Conservation (phyloP, 2,329 filamentous ascomycete species). For the Eutypa lata region DNA sequence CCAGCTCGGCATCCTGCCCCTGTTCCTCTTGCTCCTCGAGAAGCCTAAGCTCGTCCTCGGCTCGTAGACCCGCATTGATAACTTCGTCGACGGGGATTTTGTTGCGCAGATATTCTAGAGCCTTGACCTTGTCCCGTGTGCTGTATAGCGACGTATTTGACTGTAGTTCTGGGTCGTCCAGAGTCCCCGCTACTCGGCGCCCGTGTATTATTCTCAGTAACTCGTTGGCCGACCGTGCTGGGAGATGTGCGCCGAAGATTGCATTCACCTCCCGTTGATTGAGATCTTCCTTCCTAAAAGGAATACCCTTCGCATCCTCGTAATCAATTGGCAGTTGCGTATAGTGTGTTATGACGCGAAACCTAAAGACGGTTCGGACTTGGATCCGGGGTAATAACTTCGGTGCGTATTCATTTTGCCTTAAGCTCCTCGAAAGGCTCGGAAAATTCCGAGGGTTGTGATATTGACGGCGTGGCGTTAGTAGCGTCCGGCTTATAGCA, state of each 20-base stretch:
- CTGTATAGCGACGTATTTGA: conserved; percentile 45
- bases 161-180: conserved; percentile 54
- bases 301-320: conserved; percentile 51
- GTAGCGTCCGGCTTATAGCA: conserved; percentile 5
- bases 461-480: conserved; percentile 16
- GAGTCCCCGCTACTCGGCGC: conserved; percentile 60
- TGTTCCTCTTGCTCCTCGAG: conserved; percentile 38
- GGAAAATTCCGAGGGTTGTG: conserved; percentile 12
- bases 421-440: conserved; percentile 5
- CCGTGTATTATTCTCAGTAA: conserved; percentile 60
- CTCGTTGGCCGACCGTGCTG: conserved; percentile 44
- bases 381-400: conserved; percentile 15
- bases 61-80: conserved; percentile 57
- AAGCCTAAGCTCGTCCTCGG: conserved; percentile 58
- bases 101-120: conserved; percentile 53
- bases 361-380: conserved; percentile 26
- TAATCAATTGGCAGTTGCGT: conserved; percentile 57
- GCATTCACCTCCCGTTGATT: conserved; percentile 40
- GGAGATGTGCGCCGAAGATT: conserved; percentile 50
- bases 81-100: conserved; percentile 57
- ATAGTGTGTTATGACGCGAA: conserved; percentile 47
- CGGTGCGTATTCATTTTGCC: conserved; percentile 3
- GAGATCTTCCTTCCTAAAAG: conserved; percentile 50
- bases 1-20: conserved; percentile 16
- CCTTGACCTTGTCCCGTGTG: conserved; percentile 39